Evolutionary conservation across 1,139 yeast species (phyloP), one percentile per base, ranked within the genome.

Genomic region (Eremothecium cymbalariae): DNA sequence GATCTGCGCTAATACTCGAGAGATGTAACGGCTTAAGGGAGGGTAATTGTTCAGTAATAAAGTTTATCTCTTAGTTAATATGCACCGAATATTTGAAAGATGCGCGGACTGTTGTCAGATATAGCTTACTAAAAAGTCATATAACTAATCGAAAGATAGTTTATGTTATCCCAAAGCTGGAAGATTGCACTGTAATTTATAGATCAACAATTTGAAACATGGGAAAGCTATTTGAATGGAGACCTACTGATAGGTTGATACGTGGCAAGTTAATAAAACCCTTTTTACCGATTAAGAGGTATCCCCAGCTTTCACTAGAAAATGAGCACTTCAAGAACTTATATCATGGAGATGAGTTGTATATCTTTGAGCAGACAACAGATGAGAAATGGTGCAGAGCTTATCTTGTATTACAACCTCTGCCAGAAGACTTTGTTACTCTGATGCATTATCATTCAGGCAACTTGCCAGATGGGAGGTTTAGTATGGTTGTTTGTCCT

Each of bases 301-400:
- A 55, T 33, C 59, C 65, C 4, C 48, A 50, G 18, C 42, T 63
- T 33, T 51, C 41, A 3, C 38, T 43, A 12, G 39, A 42, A 15
- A 51, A 36, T 29, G 47, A 29, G 45, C 58, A 26, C 45, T 71
- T 70, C 57, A 64, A 63, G 42, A 74, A 79, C 48, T 57, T 84
- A 36, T 78, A 76, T 51, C 79, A 85, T 14, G 95, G 95, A 23
- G 94, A 85, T 54, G 83, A 79, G 44, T 76, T 83, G 19, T 83
- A 72, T 55, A 64, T 83, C 22, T 82, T 85, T 51, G 95, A 85
- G 56, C 44, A 43, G 31, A 66, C 77, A 19, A 72, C 71, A 44
- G 64, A 64, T 30, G 66, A 67, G 11, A 71, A 71, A 41, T 84
- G 95, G 95, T 86, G 78, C 23, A 68, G 95, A 50, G 95, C 88